Evolutionary conservation across 306 rosid species (phyloP), one percentile per base, ranked within the genome.

Genomic region (Gastrolobium bilobum): DNA sequence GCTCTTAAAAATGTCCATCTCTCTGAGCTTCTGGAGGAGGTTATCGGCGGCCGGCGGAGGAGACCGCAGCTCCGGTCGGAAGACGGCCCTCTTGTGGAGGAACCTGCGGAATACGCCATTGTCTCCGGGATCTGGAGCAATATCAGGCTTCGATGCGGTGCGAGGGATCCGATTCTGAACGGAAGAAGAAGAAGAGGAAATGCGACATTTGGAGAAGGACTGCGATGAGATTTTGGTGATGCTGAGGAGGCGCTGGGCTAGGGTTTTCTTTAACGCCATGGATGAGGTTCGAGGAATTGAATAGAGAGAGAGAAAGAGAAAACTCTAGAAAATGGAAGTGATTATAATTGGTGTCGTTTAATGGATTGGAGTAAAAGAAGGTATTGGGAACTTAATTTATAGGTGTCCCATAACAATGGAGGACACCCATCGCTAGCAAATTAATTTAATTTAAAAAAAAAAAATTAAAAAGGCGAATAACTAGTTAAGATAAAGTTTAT

Each of bases 81-180:
- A 34, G 7, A 66, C 5, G 4, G 89, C 42, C 0, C 63, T 68
- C 78, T 62, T 83, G 86, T 89, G 94, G 47, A 92, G 75, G 15
- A 83, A 90, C 0, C 96, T 54, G 37, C 93, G 87, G 87, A 90
- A 85, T 2, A 87, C 57, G 4, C 86, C 88, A n/a, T 51, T 50
- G 0, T 90, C 93, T 64, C 97, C 97, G 0, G 98, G 97, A 43
- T 94, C 97, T 1, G 89, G 92, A 11, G 86, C 88, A 78, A 90
- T 81, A 85, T 48, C 59, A 10, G 80, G 73, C 43, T 90, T 53
- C 0, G 68, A 13, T 20, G 83, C 65, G 68, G 48, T 39, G 20
- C 84, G 11, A 6, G 90, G 62, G 26, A 77, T 51, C 10, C 84
- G 86, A 38, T 67, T 51, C 2, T 74, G 90, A 31, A 81, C 61